Evolutionary conservation across 805 yeast genomes (phyloP).

Genomic region (Yamadazyma paraphyllophila): DNA sequence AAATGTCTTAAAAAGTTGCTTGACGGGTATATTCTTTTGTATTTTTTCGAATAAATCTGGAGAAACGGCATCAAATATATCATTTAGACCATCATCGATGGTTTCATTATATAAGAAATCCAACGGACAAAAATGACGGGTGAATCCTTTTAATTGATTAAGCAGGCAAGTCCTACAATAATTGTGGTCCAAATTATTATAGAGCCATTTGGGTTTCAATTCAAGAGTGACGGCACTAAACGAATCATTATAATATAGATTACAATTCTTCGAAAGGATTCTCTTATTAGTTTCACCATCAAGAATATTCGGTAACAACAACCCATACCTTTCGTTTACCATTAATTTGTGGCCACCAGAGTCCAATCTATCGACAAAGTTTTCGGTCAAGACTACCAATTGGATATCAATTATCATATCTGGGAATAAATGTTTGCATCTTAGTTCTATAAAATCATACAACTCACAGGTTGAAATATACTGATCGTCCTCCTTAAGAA

Average conservation of each 20-base stretch:
- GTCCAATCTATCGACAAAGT: slow-evolving; percentile 29
- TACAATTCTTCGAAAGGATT: slow-evolving; percentile 35
- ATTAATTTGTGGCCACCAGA: slow-evolving; percentile 26
- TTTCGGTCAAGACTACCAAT: slow-evolving; percentile 28
- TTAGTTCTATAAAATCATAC: slow-evolving; percentile 37
- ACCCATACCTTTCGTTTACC: slow-evolving; percentile 42
- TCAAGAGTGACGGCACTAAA: slow-evolving; percentile 36
- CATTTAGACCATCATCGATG: slow-evolving; percentile 33
- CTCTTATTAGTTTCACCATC: slow-evolving; percentile 28
- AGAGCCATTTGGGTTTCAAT: slow-evolving; percentile 63
- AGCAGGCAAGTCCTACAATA: slow-evolving; percentile 62
- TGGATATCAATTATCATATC: slow-evolving; percentile 31
- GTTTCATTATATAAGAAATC: slow-evolving; percentile 36
- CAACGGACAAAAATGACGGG: slow-evolving; percentile 47
- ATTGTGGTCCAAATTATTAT: slow-evolving; percentile 40
- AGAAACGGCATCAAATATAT: slow-evolving; percentile 25
- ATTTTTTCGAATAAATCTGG: slow-evolving; percentile 18
- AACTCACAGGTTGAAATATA: slow-evolving; percentile 40
- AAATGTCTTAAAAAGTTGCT: slow-evolving; percentile 31
- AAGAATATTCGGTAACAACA: slow-evolving; percentile 42
- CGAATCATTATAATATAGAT: slow-evolving; percentile 20
- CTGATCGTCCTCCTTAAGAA: slow-evolving; percentile 33
- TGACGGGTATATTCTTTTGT: slow-evolving; percentile 32
- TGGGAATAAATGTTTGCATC: slow-evolving; percentile 30
- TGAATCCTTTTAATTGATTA: slow-evolving; percentile 29